phyloP scores from a whole-genome alignment of 164 flowering plant species.

The Berberis thunbergii region DNA sequence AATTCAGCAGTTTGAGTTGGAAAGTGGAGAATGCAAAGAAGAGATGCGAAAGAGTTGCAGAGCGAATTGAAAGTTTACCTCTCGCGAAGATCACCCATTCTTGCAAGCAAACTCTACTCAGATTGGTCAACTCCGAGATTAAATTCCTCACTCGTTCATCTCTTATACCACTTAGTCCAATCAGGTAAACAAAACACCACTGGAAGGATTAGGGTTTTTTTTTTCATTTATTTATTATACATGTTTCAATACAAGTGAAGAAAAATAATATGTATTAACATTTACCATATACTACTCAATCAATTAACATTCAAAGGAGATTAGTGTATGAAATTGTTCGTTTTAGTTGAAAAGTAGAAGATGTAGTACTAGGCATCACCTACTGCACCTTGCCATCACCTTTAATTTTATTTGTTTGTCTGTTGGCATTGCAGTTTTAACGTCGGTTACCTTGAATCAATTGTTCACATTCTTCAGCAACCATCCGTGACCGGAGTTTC shows the following conservation, averaged over 20 bases:
- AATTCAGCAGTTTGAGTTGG: neutral
- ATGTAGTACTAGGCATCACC: neutral
- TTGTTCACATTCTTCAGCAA: conserved; percentile 57
- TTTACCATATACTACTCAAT: neutral
- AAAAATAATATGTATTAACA: neutral
- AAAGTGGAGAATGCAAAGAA: conserved; percentile 36
- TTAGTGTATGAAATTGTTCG: neutral
- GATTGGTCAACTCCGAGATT: conserved; percentile 62
- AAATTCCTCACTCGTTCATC: conserved; percentile 46
- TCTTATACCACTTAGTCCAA: conserved; percentile 13
- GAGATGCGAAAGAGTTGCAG: conserved; percentile 34
- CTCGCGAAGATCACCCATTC: conserved; percentile 35
- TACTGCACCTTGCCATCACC: neutral
- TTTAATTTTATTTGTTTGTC: neutral
- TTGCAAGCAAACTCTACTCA: conserved; percentile 52
- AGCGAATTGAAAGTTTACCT: conserved; percentile 25
- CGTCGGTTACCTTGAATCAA: conserved; percentile 72
- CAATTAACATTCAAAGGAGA: neutral
- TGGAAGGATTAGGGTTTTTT: neutral
- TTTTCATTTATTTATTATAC: neutral
- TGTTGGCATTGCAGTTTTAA: conserved; percentile 43
- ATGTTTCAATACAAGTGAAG: neutral
- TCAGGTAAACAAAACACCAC: conserved; percentile 24
- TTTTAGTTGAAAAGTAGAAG: neutral
- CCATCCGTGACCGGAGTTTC: conserved; percentile 64